Evolutionary conservation across 768 basidiomycete genomes (phyloP), one percentile per base, ranked within the genome.

Genomic region (Mycena haematopus): DNA sequence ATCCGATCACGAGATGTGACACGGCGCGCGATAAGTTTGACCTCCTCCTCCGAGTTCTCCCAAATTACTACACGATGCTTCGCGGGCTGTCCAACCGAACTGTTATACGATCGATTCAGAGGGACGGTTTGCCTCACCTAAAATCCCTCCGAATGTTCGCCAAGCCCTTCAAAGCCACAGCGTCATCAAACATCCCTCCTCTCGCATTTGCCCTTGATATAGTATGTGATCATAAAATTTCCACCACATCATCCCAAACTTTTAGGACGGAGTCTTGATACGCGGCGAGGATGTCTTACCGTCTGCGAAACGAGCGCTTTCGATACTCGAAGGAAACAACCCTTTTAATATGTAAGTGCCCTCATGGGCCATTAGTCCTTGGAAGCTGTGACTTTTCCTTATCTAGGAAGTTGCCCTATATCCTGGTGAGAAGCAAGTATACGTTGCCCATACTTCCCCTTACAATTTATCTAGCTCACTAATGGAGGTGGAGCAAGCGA

Each of bases 251-350:
- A 10, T 13, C 42, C 42, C 62, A 45, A 36, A 22, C 14, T 22
- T 60, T 61, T 47, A 97, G 95, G 96, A 98, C 76, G 96, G 96
- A 1, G 96, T 97, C 11, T 83, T 99, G 36, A 77, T 97, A 54
- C 91, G 89, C 53, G 96, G 95, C 14, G 76, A 86, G 40, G 76
- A 85, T 17, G 87, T 89, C 27, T 76, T 98, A 36, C 90, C 92
- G 1, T 84, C 86, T 45, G 95, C 93, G 4, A 87, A 82, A 69
- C 82, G 89, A 35, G 94, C 92, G 8, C 78, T 99, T 25, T 74
- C 80, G 27, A 85, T 94, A 11, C 79, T 98, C n/a, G 84, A 91
- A 31, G 94, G 95, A 13, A 75, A 88, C 59, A 96, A 96, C 72
- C 78, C 80, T n/a, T 82, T 89, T 59, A 73, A 80, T 65, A 77